These are phyloP conservation scores for Trichoderma guizhouense DNA, from an alignment of 2,329 filamentous ascomycete species.

Conservation along the genomic window DNA sequence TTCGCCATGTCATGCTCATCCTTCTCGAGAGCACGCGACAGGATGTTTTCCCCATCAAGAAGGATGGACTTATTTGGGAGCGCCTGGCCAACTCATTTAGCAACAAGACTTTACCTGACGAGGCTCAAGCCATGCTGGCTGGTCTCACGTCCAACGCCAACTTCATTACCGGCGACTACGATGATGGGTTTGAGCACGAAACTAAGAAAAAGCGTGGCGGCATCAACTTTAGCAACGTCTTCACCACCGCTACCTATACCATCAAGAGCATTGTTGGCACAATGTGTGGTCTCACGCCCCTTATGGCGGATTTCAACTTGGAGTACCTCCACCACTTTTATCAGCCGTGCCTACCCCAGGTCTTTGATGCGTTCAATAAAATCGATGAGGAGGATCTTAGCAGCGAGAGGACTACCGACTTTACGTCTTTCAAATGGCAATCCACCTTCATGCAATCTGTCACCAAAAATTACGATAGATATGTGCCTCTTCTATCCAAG, in stretches of 20 bases:
- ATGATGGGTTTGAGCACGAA: constrained; percentile 32
- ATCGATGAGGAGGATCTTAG: constrained; percentile 21
- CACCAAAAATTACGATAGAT: constrained; percentile 32
- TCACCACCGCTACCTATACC: constrained; percentile 42
- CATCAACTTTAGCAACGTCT: constrained; percentile 39
- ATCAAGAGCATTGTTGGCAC: constrained; percentile 42
- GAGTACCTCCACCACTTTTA: constrained; percentile 42
- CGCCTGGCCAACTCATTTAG: constrained; percentile 33
- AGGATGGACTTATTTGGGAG: constrained; percentile 37
- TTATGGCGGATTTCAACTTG: constrained; percentile 42
- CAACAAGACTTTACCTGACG: constrained; percentile 32
- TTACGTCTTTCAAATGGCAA: constrained; percentile 29
- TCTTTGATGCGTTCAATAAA: constrained; percentile 34
- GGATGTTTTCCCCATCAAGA: constrained; percentile 45
- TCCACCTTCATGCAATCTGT: constrained; percentile 33
- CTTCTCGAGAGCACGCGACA: constrained; percentile 45
- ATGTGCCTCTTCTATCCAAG: constrained; percentile 26
- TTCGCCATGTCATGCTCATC: constrained; percentile 43
- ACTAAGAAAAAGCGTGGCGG: constrained; percentile 33
- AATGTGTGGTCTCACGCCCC: constrained; percentile 41
- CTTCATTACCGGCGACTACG: constrained; percentile 35
- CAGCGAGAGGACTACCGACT: constrained; percentile 19
- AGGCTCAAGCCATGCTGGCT: constrained; percentile 28
- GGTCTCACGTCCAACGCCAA: constrained; percentile 33
- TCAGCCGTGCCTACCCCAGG: constrained; percentile 43